Evolutionary conservation across 2,329 filamentous ascomycete species (phyloP).

Genomic region (Westerdykella ornata): DNA sequence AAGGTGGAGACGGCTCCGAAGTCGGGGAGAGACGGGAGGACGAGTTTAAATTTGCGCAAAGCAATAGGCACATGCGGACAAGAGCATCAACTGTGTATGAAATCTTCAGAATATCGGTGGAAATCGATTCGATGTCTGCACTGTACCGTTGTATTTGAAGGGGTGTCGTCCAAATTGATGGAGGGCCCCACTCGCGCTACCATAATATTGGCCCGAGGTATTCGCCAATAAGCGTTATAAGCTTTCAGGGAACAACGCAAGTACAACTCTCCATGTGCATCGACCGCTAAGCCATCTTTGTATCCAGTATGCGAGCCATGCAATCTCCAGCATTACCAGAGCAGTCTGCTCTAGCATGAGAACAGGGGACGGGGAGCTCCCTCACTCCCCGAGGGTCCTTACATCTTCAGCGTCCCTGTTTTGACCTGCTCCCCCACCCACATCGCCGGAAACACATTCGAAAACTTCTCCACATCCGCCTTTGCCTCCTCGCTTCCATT

Average conservation of each 20-base stretch:
- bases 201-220: slow-evolving; percentile 14
- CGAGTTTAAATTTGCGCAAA: slow-evolving; percentile 3
- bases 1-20: slow-evolving; percentile 8
- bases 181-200: background rate
- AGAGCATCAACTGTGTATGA: no score
- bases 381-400: background rate
- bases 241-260: no score
- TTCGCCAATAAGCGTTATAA: slow-evolving; percentile 15
- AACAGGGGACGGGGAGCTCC: background rate
- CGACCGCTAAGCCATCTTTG: no score
- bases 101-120: no score
- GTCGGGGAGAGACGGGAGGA: slow-evolving; percentile 12
- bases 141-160: no score
- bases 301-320: background rate
- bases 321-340: background rate
- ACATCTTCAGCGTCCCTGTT: background rate
- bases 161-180: no score
- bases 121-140: no score
- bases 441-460: slow-evolving; percentile 12
- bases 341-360: background rate
- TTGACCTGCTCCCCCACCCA: slow-evolving; percentile 9
- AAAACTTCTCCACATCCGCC: slow-evolving; percentile 13
- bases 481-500: slow-evolving; percentile 6
- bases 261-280: no score
- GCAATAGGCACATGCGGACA: slow-evolving; percentile 4